Base-by-base conservation (phyloP, 805 yeast genomes). In the Candida qinlingensis region DNA sequence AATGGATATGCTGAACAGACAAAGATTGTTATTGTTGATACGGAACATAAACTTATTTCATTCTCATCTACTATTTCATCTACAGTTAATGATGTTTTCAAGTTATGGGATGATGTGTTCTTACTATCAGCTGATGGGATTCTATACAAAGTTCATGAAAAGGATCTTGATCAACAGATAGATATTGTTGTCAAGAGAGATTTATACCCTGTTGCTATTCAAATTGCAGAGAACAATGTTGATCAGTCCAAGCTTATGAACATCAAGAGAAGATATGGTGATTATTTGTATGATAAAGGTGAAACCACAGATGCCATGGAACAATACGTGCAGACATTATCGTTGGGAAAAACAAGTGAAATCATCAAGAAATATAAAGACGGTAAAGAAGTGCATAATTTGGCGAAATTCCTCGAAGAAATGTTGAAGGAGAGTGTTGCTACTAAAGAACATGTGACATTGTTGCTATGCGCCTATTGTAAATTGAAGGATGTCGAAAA, bases 301-400 rank as follows among this genome's bases (percentile, higher is more conserved):
- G 85, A 84, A 41, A 77, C 69, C 39, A 79, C 78, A 4, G 88
- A 79, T 7, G 87, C 98, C 0, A 79, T 89, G 54, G 73, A 76
- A n/a, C 84, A 86, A 53, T 94, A 83, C 58, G 75, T 85, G n/a
- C 75, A 71, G 27, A 76, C 82, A 4, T 60, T 80, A n/a, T 69
- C 61, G 1, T 53, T 75, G 3, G 81, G 81, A 0, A 80, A 81
- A 45, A 78, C 90, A 3, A 86, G 92, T 62, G 87, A 83, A 50
- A 80, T 90, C 4, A 87, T 92, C 19, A 78, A 87, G 39, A 83
- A 84, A 57, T 88, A 84, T 63, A 83, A 85, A 54, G 95, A 85
- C 51, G 83, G 89, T 25, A 80, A 87, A 6, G 83, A 85, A 49
- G 85, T 88, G 1, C 69, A 72, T 30, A 79, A 79, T 50, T 67